These are phyloP conservation scores for Talaromyces pinophilus DNA, from an alignment of 2,329 filamentous ascomycete species.

Conservation along the genomic window DNA sequence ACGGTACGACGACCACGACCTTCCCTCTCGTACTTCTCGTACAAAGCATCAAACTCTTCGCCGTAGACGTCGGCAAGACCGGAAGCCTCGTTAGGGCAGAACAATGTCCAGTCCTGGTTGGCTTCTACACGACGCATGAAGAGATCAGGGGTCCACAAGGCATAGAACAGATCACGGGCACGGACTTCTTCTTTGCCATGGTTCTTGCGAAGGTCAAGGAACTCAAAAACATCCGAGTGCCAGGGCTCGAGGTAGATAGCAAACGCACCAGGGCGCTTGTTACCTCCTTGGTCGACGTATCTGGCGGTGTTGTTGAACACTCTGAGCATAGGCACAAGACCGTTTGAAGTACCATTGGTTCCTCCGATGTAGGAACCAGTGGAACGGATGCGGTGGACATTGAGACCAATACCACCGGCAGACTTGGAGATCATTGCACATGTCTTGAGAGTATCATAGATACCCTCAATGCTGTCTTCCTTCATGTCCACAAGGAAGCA, in stretches of 20 bases:
- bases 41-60: conserved; percentile 93
- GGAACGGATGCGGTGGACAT: conserved; percentile 93
- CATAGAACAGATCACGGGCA: conserved; percentile 95
- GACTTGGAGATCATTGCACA: conserved; percentile 99
- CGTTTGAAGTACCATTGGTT: conserved; percentile 97
- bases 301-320: conserved; percentile 99
- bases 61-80: conserved; percentile 96
- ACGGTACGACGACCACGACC: conserved; percentile 86
- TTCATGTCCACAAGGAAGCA: conserved; percentile 99
- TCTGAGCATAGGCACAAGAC: conserved; percentile 94
- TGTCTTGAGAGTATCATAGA: conserved; percentile 98
- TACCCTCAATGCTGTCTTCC: conserved; percentile 98
- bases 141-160: conserved; percentile 96
- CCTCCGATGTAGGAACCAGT: conserved; percentile 98
- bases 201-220: conserved; percentile 97
- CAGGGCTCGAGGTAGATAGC: conserved; percentile 99
- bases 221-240: conserved; percentile 97
- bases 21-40: conserved; percentile 84
- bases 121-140: conserved; percentile 99
- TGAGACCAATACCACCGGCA: conserved; percentile 94
- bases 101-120: conserved; percentile 95
- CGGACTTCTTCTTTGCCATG: conserved; percentile 98
- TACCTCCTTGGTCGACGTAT: conserved; percentile 98
- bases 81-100: conserved; percentile 96
- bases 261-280: conserved; percentile 98